Evolutionary conservation across 768 basidiomycete genomes (phyloP), one percentile per base, ranked within the genome.

Genomic region (Pluteus cervinus): DNA sequence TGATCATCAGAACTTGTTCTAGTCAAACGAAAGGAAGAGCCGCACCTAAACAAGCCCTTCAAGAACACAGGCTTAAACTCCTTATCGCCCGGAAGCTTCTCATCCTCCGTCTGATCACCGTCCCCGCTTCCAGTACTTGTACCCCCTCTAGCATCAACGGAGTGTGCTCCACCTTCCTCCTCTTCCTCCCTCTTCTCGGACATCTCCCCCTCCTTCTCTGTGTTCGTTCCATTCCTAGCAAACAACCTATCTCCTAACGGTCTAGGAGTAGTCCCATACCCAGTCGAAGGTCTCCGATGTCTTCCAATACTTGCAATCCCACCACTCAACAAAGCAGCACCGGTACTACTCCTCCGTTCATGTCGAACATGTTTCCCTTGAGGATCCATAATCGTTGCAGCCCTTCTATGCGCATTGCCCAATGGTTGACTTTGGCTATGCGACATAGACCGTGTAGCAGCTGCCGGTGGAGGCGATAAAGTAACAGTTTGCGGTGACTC

Each of bases 1-100:
- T 43, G 24, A 23, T 33, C 34, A 28, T 37, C 37, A 33, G 28
- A 31, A 42, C 33, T 22, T 23, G 11, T 29, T 31, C 28, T 6
- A 39, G 8, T 10, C 9, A 37, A 10, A 24, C 41, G 23, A 38
- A 29, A 35, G 24, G 36, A 48, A 33, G 24, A 15, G 43, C 17
- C 37, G 62, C 44, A 88, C 82, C 88, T 92, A 66, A 99, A 97
- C 33, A 99, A 55, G 5, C 96, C 96, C 62, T 98, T 99, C 52
- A 98, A 63, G 62, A 89, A 94, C 31, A 97, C 80, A 1, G 96
- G 89, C 65, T 97, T 98, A 53, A 89, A 83, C 40, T 88, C 85
- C 60, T 80, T 81, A 47, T 81, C 80, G 21, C 48, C 59, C 23
- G 63, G 60, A 47, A 71, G 63, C n/a, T 68, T 56, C 41, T 74